Evolutionary conservation across 2,329 filamentous ascomycete genomes (phyloP).

Genomic region (Fusarium torreyae): DNA sequence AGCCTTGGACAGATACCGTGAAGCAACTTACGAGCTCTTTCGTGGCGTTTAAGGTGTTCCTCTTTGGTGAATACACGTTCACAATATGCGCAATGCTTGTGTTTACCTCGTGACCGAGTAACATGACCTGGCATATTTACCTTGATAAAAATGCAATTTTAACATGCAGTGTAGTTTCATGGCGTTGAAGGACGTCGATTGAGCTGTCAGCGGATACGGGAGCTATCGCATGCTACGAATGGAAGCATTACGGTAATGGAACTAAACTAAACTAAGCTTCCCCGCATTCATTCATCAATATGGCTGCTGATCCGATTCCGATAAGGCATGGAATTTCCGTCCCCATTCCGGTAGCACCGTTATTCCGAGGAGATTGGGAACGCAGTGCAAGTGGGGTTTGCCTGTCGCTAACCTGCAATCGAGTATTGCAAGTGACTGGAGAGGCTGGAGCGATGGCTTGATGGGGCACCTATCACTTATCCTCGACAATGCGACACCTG

Average conservation of each 20-base stretch:
- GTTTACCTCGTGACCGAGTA: slow-evolving; percentile 10
- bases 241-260: not conserved
- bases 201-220: not conserved
- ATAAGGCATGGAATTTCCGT: not conserved
- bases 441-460: not conserved
- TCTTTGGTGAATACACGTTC: slow-evolving; percentile 28
- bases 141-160: not conserved
- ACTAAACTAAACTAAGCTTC: not conserved
- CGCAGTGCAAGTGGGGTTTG: too few relatives aligned
- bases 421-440: too few relatives aligned
- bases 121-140: not conserved
- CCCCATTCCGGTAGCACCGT: not conserved
- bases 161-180: not conserved
- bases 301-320: too few relatives aligned
- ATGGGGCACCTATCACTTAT: not conserved
- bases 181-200: not conserved
- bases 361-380: not conserved
- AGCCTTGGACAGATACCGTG: not conserved
- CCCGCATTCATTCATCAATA: not conserved
- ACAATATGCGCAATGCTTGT: slow-evolving; percentile 17
- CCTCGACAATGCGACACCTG: not conserved
- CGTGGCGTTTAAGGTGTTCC: slow-evolving; percentile 24
- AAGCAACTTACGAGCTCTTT: slow-evolving; percentile 17
- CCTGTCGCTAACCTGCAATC: not conserved
- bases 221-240: not conserved